These are phyloP conservation scores for Elasticomyces elasticus DNA, from an alignment of 495 filamentous ascomycete species.

Conservation along the genomic window DNA sequence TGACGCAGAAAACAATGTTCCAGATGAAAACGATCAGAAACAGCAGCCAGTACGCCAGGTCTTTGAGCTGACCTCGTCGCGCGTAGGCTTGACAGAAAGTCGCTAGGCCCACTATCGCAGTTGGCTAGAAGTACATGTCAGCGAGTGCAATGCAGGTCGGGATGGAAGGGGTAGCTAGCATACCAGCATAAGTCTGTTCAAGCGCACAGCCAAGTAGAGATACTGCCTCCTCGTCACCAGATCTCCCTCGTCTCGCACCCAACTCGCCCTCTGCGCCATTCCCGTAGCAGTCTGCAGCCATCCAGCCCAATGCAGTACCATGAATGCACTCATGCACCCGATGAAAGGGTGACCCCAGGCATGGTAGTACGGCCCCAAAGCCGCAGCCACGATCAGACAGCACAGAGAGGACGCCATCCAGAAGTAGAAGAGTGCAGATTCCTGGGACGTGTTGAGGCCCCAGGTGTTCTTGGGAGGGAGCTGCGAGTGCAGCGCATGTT, in stretches of 20 bases:
- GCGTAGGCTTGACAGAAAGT: slow-evolving; percentile 20
- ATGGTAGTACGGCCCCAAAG: background rate
- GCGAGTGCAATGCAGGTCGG: background rate
- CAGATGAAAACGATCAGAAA: slow-evolving; percentile 23
- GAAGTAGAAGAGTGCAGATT: slow-evolving; percentile 16
- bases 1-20: slow-evolving; percentile 18
- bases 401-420: slow-evolving; percentile 1
- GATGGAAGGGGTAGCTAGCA: background rate
- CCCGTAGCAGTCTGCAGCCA: slow-evolving; percentile 16
- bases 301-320: slow-evolving; percentile 14
- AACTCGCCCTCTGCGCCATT: slow-evolving; percentile 20
- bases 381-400: slow-evolving; percentile 13
- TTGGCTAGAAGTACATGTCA: slow-evolving; percentile 8
- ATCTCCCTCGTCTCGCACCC: slow-evolving; percentile 19
- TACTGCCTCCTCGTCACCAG: slow-evolving; percentile 14
- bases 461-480: background rate
- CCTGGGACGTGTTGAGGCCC: slow-evolving; percentile 2
- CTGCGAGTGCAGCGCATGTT: slow-evolving; percentile 10
- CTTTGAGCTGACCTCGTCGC: background rate
- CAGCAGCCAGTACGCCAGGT: slow-evolving; percentile 18
- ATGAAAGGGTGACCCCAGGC: slow-evolving; percentile 3
- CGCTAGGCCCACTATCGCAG: slow-evolving; percentile 11
- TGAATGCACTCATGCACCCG: slow-evolving; percentile 4
- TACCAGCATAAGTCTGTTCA: slow-evolving; percentile 21
- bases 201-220: slow-evolving; percentile 17